A percentile compares a stretch with the other conserved stretches of the same genome.
Conservation (phyloP, 2,329 filamentous ascomycete genomes). For the Colletotrichum karsti region DNA sequence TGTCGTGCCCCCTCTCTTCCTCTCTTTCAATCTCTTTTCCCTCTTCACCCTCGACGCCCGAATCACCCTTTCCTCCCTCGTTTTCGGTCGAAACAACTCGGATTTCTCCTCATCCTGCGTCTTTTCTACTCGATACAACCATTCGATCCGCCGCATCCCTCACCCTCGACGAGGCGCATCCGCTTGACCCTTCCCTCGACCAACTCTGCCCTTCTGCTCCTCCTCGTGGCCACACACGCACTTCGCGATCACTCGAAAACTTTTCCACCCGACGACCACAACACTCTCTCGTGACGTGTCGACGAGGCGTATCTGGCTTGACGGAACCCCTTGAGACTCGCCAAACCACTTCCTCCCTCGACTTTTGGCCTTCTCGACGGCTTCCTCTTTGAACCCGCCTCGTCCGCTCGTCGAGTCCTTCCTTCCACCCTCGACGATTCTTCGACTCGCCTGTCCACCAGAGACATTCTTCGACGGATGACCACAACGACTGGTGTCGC, state of each 20-base stretch:
- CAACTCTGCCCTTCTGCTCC: conserved; percentile 28
- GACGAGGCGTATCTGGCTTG: not conserved
- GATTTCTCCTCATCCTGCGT: conserved; percentile 16
- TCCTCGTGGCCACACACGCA: conserved; percentile 30
- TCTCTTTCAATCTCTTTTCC: conserved; percentile 31
- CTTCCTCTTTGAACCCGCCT: not conserved
- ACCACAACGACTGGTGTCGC: not conserved
- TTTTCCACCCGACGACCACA: conserved; percentile 20
- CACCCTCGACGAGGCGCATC: conserved; percentile 41
- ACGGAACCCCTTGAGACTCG: not conserved
- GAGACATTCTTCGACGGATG: conserved; percentile 21
- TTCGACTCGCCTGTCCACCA: conserved; percentile 1
- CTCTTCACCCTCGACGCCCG: conserved; percentile 19
- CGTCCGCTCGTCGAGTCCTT: conserved; percentile 9
- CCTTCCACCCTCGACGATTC: not conserved
- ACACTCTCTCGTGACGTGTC: not conserved
- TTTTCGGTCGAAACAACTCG: conserved; percentile 22
- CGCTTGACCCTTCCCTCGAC: conserved; percentile 33
- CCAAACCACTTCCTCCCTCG: not conserved
- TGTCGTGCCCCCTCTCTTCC: conserved; percentile 31
- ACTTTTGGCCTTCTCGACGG: conserved; percentile 1
- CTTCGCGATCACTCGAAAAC: conserved; percentile 30
- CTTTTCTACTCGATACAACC: conserved; percentile 24
- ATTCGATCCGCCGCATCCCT: conserved; percentile 33
- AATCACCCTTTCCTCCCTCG: conserved; percentile 23